Base-by-base conservation (phyloP, 2,329 filamentous ascomycete genomes). In the Colletotrichum theobromicola region DNA sequence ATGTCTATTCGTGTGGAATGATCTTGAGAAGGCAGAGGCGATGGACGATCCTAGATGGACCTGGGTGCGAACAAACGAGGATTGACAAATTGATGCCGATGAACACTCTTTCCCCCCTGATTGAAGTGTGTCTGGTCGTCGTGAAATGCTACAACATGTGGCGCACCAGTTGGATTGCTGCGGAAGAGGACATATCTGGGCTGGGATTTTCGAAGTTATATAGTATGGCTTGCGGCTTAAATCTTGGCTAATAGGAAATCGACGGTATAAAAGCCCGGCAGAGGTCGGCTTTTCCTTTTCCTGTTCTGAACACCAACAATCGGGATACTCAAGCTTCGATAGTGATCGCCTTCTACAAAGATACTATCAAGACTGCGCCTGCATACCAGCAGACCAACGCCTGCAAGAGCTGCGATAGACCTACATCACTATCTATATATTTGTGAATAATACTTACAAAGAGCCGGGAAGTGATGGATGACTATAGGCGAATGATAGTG, bases 201-300 rank as follows among this genome's bases (percentile, higher is more conserved):
- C 10, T 21, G 42, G 3, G 37, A 5, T 4, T 13, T 46, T 7
- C 3, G 21, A n/a, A 21, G n/a, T 46, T 13, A 46, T 7, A 46
- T n/a, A n/a, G n/a, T 7, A 0, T 13, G 4, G n/a, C 21, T 7
- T 2, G 42, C 3, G n/a, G 1, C 42, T 0, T 50, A n/a, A 0
- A 12, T 50, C 0, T 50, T 13, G n/a, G 10, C 42, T n/a, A n/a
- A n/a, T n/a, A n/a, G n/a, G n/a, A n/a, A n/a, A n/a, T n/a, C n/a
- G n/a, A n/a, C n/a, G n/a, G n/a, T n/a, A n/a, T 50, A 21, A 50
- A 46, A 13, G 42, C n/a, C 42, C 0, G 5, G 42, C 42, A 7
- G 18, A 21, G 21, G 1, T 46, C 4, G 6, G 12, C 4, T 34
- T 4, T 13, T 13, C 7, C 1, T 10, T 4, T 13, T 13, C 7